Base-by-base conservation (phyloP, 495 filamentous ascomycete genomes). In the Pseudoneurospora amorphoporcata region DNA sequence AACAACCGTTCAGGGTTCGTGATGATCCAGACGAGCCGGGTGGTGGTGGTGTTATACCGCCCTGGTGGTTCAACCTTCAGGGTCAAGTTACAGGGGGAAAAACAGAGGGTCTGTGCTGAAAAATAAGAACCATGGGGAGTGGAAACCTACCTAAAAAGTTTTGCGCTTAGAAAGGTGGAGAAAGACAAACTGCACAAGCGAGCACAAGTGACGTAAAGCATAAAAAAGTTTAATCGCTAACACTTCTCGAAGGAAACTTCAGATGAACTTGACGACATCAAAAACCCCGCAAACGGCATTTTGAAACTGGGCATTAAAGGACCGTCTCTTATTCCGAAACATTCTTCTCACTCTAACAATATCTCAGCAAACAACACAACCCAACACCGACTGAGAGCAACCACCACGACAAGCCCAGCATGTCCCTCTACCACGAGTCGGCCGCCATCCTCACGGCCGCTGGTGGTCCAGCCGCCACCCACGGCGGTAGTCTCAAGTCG, bases 391-490 rank as follows among this genome's bases (percentile, higher is more conserved):
- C 53, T 35, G 53, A 35, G 14, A 61, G 14, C 47, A 23, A 58
- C 32, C 47, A 72, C 35, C 71, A 53, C 29, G 2, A 19, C 42
- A 16, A 65, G 6, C 53, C 53, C 29, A 58, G 58, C 69, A 80
- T 99, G 95, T 97, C 95, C 68, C 92, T 99, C 73, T 99, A 99
- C 82, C 91, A 95, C 79, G 95, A 99, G 82, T 91, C 94, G 35
- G 93, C 92, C 4, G 82, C 85, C 9, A 82, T 97, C 47, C 83
- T 99, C 69, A 87, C 87, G 3, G 86, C 86, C 19, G 81, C 89
- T 8, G 53, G 39, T 40, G 39, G 53, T 58, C 47, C 47, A 9
- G 14, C 19, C 0, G 75, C 82, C n/a, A 87, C 87, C 16, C 78
- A 84, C 14, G 88, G 89, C 32, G 92, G 92, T 40, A 94, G 90